phyloP scores from a whole-genome alignment of 139 green algal genomes.

The Deuterostichococcus epilithicus region DNA sequence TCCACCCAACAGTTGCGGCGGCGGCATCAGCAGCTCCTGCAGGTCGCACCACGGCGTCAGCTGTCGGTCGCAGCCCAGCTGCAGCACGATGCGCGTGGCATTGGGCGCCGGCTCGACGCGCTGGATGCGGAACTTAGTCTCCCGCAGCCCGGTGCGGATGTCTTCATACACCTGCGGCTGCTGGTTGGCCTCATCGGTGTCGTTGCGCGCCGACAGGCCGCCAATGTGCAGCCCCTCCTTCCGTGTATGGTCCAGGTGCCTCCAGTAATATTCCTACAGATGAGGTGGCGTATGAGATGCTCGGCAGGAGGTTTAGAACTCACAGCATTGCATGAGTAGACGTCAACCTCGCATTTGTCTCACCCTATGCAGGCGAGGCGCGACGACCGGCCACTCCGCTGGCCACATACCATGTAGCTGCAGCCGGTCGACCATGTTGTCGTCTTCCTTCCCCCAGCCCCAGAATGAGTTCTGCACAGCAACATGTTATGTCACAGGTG shows the following conservation, averaged over 20 bases:
- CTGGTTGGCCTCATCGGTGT: not conserved
- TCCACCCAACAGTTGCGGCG: too few species aligned
- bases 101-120: too few species aligned
- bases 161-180: not conserved
- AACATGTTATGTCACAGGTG: too few species aligned
- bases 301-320: too few species aligned
- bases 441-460: constrained; percentile 42
- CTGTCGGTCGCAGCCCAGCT: too few species aligned
- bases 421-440: constrained; percentile 37
- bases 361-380: not conserved
- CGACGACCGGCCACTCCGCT: constrained; percentile 11
- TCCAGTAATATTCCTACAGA: not conserved
- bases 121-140: not conserved
- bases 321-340: too few species aligned
- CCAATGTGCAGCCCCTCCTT: not conserved
- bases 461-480: too few species aligned
- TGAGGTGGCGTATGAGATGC: too few species aligned
- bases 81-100: too few species aligned
- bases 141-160: not conserved
- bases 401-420: constrained; percentile 23
- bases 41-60: too few species aligned
- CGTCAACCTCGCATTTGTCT: too few species aligned
- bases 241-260: not conserved
- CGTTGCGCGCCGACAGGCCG: not conserved
- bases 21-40: too few species aligned